Evolutionary conservation across 345 rosid genomes (phyloP), one percentile per base, ranked within the genome.

Genomic region (Boechera divaricarpa): DNA sequence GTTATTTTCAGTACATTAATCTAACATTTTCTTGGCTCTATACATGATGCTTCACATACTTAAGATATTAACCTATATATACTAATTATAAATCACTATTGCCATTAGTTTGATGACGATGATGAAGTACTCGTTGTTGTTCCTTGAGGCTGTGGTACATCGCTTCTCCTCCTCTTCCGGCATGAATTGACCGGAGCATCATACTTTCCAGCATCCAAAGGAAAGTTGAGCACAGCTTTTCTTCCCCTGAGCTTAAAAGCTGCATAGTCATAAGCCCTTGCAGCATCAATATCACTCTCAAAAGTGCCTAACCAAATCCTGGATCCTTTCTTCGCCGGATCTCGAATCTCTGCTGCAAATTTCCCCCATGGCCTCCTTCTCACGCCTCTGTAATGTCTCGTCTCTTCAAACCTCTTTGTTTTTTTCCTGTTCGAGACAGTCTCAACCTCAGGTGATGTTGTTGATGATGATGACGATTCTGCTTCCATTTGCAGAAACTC

Each of bases 291-390:
- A 38, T 84, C 94, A 21, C 69, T 76, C 57, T 90, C 94, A 56
- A 83, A 94, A 16, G 98, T 94, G 35, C 98, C 98, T 63, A 94
- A 67, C 98, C 98, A 94, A n/a, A 94, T 85, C 72, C 98, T 81
- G 16, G 87, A 80, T 2, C 98, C 98, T 62, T 90, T 91, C 66
- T 86, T 75, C 8, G 70, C 76, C 4, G 98, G 97, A 75, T 94
- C 98, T 32, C 98, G 86, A 49, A 94, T 94, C 89, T 94, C 98
- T 10, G 98, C 98, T 1, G 97, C 98, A 51, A 80, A 93, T 80
- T 89, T 93, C 0, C 98, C 98, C 98, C 98, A 93, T 2, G 98
- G 97, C 81, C 98, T 85, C 80, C 89, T 83, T 67, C 98, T 70
- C 6, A 94, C 98, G 15, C 98, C 98, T 76, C 98, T 82, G 84